Base-by-base conservation (phyloP, 495 filamentous ascomycete species). In the Apiosordaria backusii region DNA sequence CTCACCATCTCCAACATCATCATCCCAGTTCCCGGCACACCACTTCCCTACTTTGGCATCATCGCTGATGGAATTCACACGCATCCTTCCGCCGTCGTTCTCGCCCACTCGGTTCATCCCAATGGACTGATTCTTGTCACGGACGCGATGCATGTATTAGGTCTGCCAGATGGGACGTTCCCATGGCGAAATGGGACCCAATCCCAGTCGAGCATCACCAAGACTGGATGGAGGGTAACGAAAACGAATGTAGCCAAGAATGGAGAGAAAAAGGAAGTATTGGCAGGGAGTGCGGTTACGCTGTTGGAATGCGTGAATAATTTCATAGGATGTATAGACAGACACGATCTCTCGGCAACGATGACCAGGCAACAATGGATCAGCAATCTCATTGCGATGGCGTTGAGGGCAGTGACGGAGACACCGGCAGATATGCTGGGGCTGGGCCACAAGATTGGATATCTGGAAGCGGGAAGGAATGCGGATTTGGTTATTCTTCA, bases 291-390 rank as follows among this genome's bases (percentile, higher is more conserved):
- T 68, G 88, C 88, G 0, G 85, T 88, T 53, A 88, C 88, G 4
- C 82, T 96, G 9, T 85, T 92, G 29, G 89, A 92, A 70, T 96
- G 92, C 71, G 86, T 93, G 35, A 88, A 86, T 57, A 94, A 94
- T 70, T 92, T 94, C 76, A 80, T 89, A 52, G 84, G 82, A 62
- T 93, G 88, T 89, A 84, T 87, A 0, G 86, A 85, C 5, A 82
- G 86, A 0, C 80, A 79, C 4, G 83, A 13, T 45, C 9, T 7
- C 10, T 9, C 16, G 13, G 35, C 10, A 45, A 15, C 9, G 35
- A 15, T 13, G 1, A 13, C 10, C 6, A 15, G 5, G 4, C 9
- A 45, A 13, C 27, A 29, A 7, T 29, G 27, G 10, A 45, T 18
- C 9, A 13, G 35, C 35, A 1, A n/a, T n/a, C n/a, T n/a, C 10